These are phyloP conservation scores for Ustilago bromivora DNA, from an alignment of 1,284 basidiomycete species.

Conservation along the genomic window DNA sequence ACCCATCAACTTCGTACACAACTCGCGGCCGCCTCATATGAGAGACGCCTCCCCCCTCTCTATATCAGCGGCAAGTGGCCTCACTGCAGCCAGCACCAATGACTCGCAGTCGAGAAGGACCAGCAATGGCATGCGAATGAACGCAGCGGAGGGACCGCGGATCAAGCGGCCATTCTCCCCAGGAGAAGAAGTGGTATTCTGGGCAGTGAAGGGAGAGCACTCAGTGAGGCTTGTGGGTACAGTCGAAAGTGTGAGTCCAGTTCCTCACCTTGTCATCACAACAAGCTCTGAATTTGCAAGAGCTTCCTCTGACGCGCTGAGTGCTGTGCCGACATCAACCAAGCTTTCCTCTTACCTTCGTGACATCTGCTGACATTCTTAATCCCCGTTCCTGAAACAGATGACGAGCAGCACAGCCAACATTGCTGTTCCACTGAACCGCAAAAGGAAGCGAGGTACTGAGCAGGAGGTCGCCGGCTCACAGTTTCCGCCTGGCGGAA, in stretches of 20 bases:
- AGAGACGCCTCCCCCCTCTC: background rate
- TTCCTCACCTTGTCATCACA: background rate
- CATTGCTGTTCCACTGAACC: conserved; percentile 2
- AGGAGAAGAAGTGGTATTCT: conserved; percentile 43
- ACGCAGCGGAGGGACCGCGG: background rate
- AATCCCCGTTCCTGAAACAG: conserved; percentile 4
- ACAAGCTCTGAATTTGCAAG: too few relatives aligned
- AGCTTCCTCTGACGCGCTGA: background rate
- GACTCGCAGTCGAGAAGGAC: background rate
- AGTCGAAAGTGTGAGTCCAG: conserved; percentile 36
- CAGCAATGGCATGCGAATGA: background rate
- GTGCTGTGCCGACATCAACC: too few relatives aligned
- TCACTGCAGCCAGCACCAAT: background rate
- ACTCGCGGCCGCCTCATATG: background rate
- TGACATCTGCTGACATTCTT: background rate
- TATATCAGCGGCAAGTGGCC: background rate
- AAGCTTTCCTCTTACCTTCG: background rate
- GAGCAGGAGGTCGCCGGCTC: background rate
- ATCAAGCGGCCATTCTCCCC: conserved; percentile 23
- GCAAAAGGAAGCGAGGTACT: background rate
- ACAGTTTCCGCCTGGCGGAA: background rate
- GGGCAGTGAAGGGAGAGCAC: conserved; percentile 33
- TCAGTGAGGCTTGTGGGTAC: conserved; percentile 34
- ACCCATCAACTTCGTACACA: background rate
- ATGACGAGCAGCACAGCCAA: conserved; percentile 19